These are phyloP conservation scores for Hawksworthiomyces lignivorus DNA, from an alignment of 2,329 filamentous ascomycete species.

Conservation along the genomic window DNA sequence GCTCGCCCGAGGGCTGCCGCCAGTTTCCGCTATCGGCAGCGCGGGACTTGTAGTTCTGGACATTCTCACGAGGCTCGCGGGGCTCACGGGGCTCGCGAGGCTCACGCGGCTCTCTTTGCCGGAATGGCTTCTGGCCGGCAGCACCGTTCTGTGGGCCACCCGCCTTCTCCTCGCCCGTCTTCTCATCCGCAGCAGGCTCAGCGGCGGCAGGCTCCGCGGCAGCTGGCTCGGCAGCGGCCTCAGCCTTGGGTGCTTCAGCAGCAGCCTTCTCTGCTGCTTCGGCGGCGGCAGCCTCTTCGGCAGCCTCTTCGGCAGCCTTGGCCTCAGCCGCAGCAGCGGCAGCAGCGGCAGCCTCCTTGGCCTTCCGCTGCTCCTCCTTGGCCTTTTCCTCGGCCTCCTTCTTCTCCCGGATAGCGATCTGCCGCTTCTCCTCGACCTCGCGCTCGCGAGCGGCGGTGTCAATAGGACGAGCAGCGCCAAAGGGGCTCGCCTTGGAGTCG, in stretches of 20 bases:
- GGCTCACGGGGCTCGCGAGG: conserved; percentile 19
- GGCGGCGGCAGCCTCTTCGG: conserved; percentile 26
- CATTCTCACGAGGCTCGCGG: conserved; percentile 24
- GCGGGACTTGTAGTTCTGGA: conserved; percentile 44
- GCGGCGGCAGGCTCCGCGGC: not conserved
- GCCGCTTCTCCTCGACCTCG: conserved; percentile 82
- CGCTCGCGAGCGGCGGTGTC: conserved; percentile 86
- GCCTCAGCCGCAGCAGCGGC: conserved; percentile 17
- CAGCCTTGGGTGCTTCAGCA: conserved; percentile 1
- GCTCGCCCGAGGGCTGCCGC: conserved; percentile 45
- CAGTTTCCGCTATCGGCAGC: conserved; percentile 53
- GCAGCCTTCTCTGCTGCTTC: conserved; percentile 23
- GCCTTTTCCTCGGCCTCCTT: conserved; percentile 80
- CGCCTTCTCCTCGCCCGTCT: conserved; percentile 16
- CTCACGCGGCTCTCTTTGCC: conserved; percentile 26
- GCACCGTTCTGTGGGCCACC: conserved; percentile 17
- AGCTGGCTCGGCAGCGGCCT: conserved; percentile 1
- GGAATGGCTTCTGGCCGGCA: conserved; percentile 17
- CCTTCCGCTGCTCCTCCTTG: conserved; percentile 62
- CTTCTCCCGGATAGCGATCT: conserved; percentile 69
- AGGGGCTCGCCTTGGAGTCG: conserved; percentile 82
- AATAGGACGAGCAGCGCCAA: conserved; percentile 88
- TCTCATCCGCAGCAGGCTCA: conserved; percentile 16
- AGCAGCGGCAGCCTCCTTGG: conserved; percentile 58
- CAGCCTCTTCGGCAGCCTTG: conserved; percentile 18